Evolutionary conservation across 75 land plant species (phyloP), one percentile per base, ranked within the genome.

Genomic region (Adiantum capillusveneris): DNA sequence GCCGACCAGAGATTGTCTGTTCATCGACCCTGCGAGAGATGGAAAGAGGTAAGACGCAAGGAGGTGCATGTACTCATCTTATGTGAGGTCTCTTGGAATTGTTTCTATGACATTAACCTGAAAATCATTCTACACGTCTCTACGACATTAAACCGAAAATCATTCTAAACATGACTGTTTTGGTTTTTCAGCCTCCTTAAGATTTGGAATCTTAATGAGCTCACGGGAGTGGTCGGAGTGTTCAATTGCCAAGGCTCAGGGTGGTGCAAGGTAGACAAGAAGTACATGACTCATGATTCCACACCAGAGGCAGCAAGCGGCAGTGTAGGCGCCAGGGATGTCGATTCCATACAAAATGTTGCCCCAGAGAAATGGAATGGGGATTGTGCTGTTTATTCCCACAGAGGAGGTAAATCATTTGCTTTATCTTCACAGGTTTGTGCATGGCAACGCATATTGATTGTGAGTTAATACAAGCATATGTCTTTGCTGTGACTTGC

Each of bases 181-280:
- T 67, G 57, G 9, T 34, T 34, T 34, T 83, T 44, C 80, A 92
- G 97, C 67, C 53, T 92, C 69, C 54, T 92, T 63, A 92, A 92
- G 77, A 92, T 92, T 52, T 92, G 97, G 98, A 93, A 89, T 71
- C 57, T 81, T 84, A 93, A 88, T 81, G 83, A 79, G 57, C 81
- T 68, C 75, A 79, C 87, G 1, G 98, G 98, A 24, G 78, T 89
- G 19, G 17, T 93, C 11, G 98, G 90, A 18, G 79, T 76, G 31
- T 93, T 89, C 81, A 93, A 93, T 56, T 93, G 98, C 78, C 98
- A 93, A 65, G 98, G 98, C 0, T 90, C 98, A 0, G 98, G 96
- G 1, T 93, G 96, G 96, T 89, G 81, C 74, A 78, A 56, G 54
- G 58, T 72, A 18, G 87, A 69, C 50, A 80, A 87, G 62, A 83